phyloP scores from a whole-genome alignment of 2,329 filamentous ascomycete species.

The Ophiobolus disseminans region DNA sequence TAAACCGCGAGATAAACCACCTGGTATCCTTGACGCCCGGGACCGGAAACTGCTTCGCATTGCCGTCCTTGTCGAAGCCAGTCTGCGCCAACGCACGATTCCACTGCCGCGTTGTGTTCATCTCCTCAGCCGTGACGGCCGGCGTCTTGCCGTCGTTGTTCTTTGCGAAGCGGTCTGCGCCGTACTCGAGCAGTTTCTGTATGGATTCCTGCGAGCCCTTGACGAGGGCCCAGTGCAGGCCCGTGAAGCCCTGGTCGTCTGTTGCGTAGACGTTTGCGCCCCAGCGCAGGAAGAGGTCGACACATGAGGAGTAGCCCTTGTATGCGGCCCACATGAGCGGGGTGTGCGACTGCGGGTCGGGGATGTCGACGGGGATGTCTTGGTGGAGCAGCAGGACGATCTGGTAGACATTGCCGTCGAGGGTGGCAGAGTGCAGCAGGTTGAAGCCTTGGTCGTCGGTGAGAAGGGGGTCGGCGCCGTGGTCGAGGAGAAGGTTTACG shows the following conservation, averaged over 20 bases:
- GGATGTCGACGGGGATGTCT: conserved; percentile 90
- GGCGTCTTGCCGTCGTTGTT: conserved; percentile 92
- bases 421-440: conserved; percentile 93
- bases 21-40: conserved; percentile 78
- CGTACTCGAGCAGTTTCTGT: conserved; percentile 94
- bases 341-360: conserved; percentile 89
- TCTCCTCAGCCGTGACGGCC: conserved; percentile 81
- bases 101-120: conserved; percentile 86
- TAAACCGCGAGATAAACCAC: conserved; percentile 80
- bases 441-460: conserved; percentile 97
- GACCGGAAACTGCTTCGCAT: conserved; percentile 75
- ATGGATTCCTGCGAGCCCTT: conserved; percentile 90
- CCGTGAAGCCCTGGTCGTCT: conserved; percentile 93
- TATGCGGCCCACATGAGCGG: conserved; percentile 99
- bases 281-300: conserved; percentile 92
- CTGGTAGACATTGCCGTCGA: conserved; percentile 93
- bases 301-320: conserved; percentile 91
- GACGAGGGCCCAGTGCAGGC: conserved; percentile 94
- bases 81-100: conserved; percentile 81
- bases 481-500: conserved; percentile 87
- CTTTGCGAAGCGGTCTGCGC: conserved; percentile 88
- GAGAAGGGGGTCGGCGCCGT: conserved; percentile 90
- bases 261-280: conserved; percentile 89
- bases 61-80: conserved; percentile 82
- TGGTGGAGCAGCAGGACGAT: conserved; percentile 91